Evolutionary conservation across 2,329 filamentous ascomycete genomes (phyloP), one percentile per base, ranked within the genome.

Genomic region (Pestalotiopsis sp.): DNA sequence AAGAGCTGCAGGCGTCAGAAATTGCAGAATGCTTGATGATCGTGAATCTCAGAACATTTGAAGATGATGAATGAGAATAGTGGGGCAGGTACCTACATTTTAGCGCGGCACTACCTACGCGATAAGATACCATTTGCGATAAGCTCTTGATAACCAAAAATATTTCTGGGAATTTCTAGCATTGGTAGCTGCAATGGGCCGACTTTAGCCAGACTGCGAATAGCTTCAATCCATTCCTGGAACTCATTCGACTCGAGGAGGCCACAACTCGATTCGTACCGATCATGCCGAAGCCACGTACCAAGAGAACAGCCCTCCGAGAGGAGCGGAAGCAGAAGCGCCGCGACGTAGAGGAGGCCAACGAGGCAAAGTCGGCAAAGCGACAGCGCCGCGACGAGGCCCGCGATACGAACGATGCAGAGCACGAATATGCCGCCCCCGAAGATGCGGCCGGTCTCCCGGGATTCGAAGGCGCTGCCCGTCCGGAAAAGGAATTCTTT

Each of bases 401-500:
- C 7, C 71, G 64, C 31, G 64, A 70, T 31, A 66, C 66, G 17
- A 64, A 72, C 60, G 69, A 36, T 12, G 68, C 68, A 57, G 66
- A 14, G 64, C 69, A 73, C 20, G 70, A 71, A 49, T 68, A 73
- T 27, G 61, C 56, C 14, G 61, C 41, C 9, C 74, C 74, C 66
- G 69, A 75, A 59, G 66, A 73, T 70, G 75, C 71, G 56, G 68
- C 72, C 60, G 72, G 74, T 1, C 68, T 74, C n/a, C 49, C 49
- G n/a, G 64, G 41, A 12, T 45, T 38, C 13, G 64, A 25, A 9
- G 68, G 64, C 23, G 70, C 70, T 17, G 69, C 70, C 11, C 70
- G 65, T 4, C 66, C 80, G 11, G 92, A 93, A 69, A 88, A 85
- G 73, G 90, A 93, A 68, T 99, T 97, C 83, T 98, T 97, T 75